phyloP scores from a whole-genome alignment of 2,329 filamentous ascomycete genomes.

The Orbilia ellipsospora region DNA sequence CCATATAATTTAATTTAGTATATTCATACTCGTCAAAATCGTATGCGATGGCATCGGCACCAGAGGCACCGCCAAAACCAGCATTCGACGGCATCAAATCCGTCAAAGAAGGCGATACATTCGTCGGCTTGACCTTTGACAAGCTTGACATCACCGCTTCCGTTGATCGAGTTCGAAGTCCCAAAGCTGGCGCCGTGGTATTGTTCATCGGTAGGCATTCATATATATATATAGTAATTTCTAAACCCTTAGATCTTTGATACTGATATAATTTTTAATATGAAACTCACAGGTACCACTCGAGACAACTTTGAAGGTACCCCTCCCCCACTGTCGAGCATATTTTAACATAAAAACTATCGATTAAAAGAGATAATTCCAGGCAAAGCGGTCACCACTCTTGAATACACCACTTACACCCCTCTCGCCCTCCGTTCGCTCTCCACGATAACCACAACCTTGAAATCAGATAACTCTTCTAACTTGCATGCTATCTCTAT shows the following conservation, averaged over 20 bases:
- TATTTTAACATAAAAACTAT: not conserved
- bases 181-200: conserved; percentile 79
- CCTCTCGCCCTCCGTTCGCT: conserved; percentile 77
- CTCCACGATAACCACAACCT: conserved; percentile 69
- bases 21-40: not conserved
- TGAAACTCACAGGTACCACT: conserved; percentile 72
- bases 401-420: conserved; percentile 80
- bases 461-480: conserved; percentile 70
- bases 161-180: conserved; percentile 76
- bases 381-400: conserved; percentile 74
- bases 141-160: conserved; percentile 69
- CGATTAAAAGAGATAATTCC: not conserved
- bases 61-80: conserved; percentile 11
- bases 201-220: conserved; percentile 74
- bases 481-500: conserved; percentile 79
- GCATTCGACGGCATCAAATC: conserved; percentile 51
- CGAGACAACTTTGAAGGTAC: conserved; percentile 75
- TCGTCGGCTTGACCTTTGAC: conserved; percentile 75
- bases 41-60: not conserved
- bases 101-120: conserved; percentile 68
- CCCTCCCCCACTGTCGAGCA: not conserved
- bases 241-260: too few relatives aligned
- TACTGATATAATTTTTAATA: not conserved
- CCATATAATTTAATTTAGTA: too few relatives aligned
- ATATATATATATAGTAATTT: not conserved